Conservation (phyloP, 345 rosid species). For the Erysimum cheiranthoides region DNA sequence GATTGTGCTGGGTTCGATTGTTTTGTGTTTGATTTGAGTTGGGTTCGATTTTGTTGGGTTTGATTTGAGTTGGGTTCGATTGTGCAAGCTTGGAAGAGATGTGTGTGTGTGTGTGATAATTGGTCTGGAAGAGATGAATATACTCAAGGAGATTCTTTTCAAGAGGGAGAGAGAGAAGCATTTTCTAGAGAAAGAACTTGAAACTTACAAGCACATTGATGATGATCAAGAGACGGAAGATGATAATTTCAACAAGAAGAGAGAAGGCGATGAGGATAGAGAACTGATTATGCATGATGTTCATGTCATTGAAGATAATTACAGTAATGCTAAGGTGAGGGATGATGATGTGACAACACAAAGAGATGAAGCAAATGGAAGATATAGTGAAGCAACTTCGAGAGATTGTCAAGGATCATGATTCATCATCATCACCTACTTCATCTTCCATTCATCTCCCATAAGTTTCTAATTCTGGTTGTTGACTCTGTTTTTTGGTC, state of each 20-base stretch:
- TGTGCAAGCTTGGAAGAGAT: too few relatives aligned
- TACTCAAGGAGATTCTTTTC: constrained; percentile 82
- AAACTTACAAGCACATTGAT: constrained; percentile 62
- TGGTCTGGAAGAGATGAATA: constrained; percentile 85
- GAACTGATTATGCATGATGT: constrained; percentile 71
- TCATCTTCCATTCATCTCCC: constrained; percentile 10
- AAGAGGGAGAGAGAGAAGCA: constrained; percentile 78
- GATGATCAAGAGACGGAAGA: constrained; percentile 33
- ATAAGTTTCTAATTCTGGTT: neutral
- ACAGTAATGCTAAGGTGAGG: constrained; percentile 34
- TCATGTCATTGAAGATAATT: constrained; percentile 70
- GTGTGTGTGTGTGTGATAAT: too few relatives aligned
- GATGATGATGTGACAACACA: constrained; percentile 45
- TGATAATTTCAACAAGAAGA: neutral
- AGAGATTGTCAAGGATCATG: constrained; percentile 45
- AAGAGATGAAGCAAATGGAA: constrained; percentile 59
- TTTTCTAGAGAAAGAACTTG: constrained; percentile 80
- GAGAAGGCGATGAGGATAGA: constrained; percentile 1
- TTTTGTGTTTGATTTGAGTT: too few relatives aligned
- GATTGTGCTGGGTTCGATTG: too few relatives aligned
- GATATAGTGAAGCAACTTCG: constrained; percentile 56
- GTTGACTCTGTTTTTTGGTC: neutral
- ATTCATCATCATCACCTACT: constrained; percentile 49
- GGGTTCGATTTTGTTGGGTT: too few relatives aligned
- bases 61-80: too few relatives aligned